Conservation (phyloP, 768 basidiomycete genomes). For the Serendipita sp. region DNA sequence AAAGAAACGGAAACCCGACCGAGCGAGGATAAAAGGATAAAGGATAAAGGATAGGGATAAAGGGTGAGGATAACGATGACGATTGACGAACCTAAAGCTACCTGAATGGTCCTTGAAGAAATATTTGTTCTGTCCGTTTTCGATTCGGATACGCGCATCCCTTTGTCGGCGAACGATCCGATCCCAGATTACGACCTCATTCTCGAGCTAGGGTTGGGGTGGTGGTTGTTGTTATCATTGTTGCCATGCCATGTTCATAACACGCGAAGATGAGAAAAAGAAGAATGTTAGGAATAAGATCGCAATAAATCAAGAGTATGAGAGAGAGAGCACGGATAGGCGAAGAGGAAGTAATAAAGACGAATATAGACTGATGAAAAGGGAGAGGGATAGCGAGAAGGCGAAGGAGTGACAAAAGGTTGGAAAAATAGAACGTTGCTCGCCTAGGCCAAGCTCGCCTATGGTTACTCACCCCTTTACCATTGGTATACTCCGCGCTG, state of each 20-base stretch:
- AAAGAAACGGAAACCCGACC: no score
- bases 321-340: neutral
- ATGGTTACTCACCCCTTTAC: conserved; percentile 42
- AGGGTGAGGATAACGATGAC: conserved; percentile 2
- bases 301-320: neutral
- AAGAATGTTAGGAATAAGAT: neutral
- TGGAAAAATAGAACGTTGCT: neutral
- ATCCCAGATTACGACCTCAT: conserved; percentile 83
- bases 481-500: conserved; percentile 64
- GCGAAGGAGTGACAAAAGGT: neutral
- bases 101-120: conserved; percentile 56
- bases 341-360: neutral
- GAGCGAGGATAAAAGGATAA: no score
- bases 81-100: conserved; percentile 52
- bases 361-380: no score
- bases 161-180: conserved; percentile 69
- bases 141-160: conserved; percentile 49
- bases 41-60: no score
- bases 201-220: conserved; percentile 31
- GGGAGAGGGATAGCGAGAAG: no score
- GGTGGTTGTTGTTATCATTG: neutral
- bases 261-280: neutral
- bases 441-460: neutral
- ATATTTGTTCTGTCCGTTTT: conserved; percentile 61
- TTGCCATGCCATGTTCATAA: neutral